Base-by-base conservation (phyloP, 2,329 filamentous ascomycete genomes). In the Curvularia eragrostidis region DNA sequence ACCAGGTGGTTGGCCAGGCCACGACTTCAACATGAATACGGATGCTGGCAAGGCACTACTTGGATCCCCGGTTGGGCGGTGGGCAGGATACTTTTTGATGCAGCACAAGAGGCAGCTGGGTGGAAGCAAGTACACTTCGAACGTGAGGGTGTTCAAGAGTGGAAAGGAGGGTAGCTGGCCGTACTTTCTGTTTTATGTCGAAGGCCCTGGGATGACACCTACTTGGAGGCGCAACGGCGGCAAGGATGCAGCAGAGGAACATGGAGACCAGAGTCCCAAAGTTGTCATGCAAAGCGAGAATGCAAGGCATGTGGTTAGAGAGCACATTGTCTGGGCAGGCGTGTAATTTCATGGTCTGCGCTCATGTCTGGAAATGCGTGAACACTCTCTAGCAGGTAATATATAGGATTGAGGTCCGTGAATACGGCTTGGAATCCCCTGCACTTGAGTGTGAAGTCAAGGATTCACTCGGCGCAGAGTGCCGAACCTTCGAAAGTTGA, bases 41-140 rank as follows among this genome's bases (percentile, higher is more conserved):
- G 59, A 67, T 23, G 60, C 49, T n/a, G 67, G 64, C 2, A 49
- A 60, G 24, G 63, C 63, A 8, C 30, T 69, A 18, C 36, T 70
- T 5, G 65, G 66, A 21, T 47, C 34, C 30, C 59, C 54, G 2
- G 61, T 64, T 34, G 63, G 63, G 0, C 28, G 63, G 2, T 64
- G 61, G 63, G 57, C 59, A 15, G 61, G 61, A 3, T 64, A 63
- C 10, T 61, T 64, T 18, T 34, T 64, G 5, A 57, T 63, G 48
- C 61, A 64, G 42, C 59, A 62, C 26, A 66, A 64, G 34, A 19
- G 56, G 4, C 63, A 61, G 34, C 32, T 66, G 5, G 57, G 54
- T 1, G 61, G 61, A 5, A 55, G 44, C 19, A 62, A 48, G 28
- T 52, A 13, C 9, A 63, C 64, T 21, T 49, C 44, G 3, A 61